A percentile compares a stretch with the other conserved stretches of the same genome.
Conservation (phyloP, 129 eudicot species). For the Smallanthus sonchifolius region DNA sequence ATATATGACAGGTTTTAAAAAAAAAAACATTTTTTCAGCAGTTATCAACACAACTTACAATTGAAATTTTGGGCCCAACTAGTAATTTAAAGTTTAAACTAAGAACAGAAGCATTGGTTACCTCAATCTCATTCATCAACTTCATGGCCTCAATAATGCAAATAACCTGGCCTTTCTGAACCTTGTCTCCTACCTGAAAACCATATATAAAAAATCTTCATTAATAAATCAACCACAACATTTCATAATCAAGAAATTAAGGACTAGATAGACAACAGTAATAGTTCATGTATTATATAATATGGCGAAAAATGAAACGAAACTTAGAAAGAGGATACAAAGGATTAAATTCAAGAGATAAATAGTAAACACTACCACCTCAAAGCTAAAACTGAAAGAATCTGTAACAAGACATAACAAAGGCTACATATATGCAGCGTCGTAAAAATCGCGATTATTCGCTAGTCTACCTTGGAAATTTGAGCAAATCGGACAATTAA, state of each 20-base stretch:
- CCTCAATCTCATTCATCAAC: conserved; percentile 89
- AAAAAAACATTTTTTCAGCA: neutral
- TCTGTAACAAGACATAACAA: conserved; percentile 1
- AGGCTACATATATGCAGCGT: neutral
- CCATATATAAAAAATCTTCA: neutral
- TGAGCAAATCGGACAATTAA: too few relatives aligned
- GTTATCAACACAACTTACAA: neutral
- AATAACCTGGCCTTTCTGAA: conserved; percentile 68
- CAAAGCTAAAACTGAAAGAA: neutral
- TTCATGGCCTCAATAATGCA: conserved; percentile 93
- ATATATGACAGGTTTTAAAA: neutral
- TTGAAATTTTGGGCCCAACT: neutral
- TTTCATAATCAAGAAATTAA: neutral
- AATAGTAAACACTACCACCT: neutral
- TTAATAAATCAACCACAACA: neutral
- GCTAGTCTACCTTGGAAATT: too few relatives aligned
- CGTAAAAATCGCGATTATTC: too few relatives aligned
- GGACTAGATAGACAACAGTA: neutral
- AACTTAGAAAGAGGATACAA: neutral
- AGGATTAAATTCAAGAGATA: neutral
- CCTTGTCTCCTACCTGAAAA: conserved; percentile 76
- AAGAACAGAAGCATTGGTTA: conserved; percentile 14
- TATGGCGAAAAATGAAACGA: neutral
- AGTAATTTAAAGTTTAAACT: neutral
- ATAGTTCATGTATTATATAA: neutral